Conservation (phyloP, 441 rosid genomes). For the Sinapis alba region DNA sequence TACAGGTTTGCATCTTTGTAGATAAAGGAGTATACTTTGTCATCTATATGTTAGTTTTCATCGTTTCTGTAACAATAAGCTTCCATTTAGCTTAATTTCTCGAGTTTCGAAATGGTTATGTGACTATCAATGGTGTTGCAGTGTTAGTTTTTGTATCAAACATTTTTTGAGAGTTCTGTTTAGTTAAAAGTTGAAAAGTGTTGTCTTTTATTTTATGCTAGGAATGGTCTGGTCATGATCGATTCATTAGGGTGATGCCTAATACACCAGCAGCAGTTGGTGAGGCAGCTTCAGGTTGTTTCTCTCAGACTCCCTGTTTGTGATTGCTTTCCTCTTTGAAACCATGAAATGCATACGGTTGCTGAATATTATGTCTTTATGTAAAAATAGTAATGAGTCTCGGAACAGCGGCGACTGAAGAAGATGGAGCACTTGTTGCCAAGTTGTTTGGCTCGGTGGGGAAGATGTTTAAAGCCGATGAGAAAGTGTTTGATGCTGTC, state of each 20-base stretch:
- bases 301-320: background rate
- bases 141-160: background rate
- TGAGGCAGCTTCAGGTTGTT: conserved; percentile 76
- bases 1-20: conserved; percentile 54
- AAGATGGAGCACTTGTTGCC: conserved; percentile 71
- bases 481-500: conserved; percentile 84
- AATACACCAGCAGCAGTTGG: conserved; percentile 93
- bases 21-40: background rate
- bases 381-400: conserved; percentile 68
- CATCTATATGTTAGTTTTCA: background rate
- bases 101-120: background rate
- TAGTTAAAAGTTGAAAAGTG: background rate
- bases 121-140: background rate
- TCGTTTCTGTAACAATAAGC: no score
- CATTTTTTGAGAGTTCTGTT: background rate
- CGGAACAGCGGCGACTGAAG: conserved; percentile 74
- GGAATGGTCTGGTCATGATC: conserved; percentile 87
- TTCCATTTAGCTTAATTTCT: no score
- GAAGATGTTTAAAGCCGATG: conserved; percentile 86
- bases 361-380: background rate
- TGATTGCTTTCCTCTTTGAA: background rate
- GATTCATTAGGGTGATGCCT: conserved; percentile 88
- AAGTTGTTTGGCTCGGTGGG: conserved; percentile 82
- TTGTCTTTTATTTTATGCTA: conserved; percentile 15
- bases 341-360: background rate